Evolutionary conservation across 1,284 basidiomycete species (phyloP), one percentile per base, ranked within the genome.

Genomic region (Xerocomus minutiporus): DNA sequence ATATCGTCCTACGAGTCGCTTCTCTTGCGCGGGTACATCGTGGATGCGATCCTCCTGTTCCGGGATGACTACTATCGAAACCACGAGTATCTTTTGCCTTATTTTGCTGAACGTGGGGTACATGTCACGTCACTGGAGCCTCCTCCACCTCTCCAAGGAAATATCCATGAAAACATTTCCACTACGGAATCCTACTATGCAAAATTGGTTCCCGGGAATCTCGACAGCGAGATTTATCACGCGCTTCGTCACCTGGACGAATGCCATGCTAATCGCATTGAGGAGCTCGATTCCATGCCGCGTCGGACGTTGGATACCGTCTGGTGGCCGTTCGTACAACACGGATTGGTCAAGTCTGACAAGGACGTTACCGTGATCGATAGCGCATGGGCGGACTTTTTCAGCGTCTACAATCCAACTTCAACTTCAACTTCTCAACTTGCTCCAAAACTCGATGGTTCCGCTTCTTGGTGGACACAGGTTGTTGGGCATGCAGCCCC

Each of bases 241-340:
- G 74, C 84, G 2, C 71, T 92, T 8, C 67, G 75, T 1, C 77
- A 84, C 60, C 74, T 98, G 11, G 85, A 91, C 57, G 51, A 69
- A 4, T 71, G 77, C 25, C 95, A 98, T 68, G 55, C 65, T 0
- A 61, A 68, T 31, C 80, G 95, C 9, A 69, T 97, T 8, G 64
- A 76, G 2, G 81, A 90, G 42, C 78, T 98, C 4, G 76, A 82
- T 42, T 82, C 84, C 1, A 91, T 97, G 84, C 84, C 92, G 1
- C 72, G 75, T 12, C 80, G 95, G 29, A 87, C 93, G 0, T 72
- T 90, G 46, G 79, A 92, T 49, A 79, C 78, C 1, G 78, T 97
- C 51, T 98, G 96, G 96, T 99, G 94, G 93, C 96, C 96, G 0
- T 98, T 98, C 67, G 93, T 95, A 1, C 96, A 99, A 66, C 96